Percentiles rank a stretch among this genome's conserved stretches.
phyloP scores from a whole-genome alignment of 106 monocot species.

The Hemerocallis citrina region DNA sequence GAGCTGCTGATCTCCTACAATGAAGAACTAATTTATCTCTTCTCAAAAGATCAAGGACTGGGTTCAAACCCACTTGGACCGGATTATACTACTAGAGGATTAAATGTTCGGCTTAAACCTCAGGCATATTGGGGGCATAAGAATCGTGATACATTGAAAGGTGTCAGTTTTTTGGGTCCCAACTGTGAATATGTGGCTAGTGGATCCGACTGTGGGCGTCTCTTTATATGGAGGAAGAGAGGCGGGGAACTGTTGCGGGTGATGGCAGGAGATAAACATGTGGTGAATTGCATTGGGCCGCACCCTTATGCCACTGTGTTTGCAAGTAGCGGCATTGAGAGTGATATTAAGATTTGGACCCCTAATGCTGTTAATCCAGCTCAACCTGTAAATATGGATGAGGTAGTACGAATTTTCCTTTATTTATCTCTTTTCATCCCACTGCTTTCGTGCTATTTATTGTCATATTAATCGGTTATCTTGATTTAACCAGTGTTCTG shows the following conservation, averaged over 20 bases:
- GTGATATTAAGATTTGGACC: constrained; percentile 76
- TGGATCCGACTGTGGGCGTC: constrained; percentile 85
- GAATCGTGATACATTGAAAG: constrained; percentile 69
- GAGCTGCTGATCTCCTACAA: constrained; percentile 78
- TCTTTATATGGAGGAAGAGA: constrained; percentile 90
- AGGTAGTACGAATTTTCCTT: constrained; percentile 40
- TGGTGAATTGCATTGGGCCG: constrained; percentile 80
- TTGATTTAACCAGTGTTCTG: not conserved
- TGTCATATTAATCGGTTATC: not conserved
- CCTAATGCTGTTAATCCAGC: constrained; percentile 43
- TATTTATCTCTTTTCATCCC: not conserved
- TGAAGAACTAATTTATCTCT: constrained; percentile 71
- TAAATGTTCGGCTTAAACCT: constrained; percentile 3
- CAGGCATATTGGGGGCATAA: constrained; percentile 51
- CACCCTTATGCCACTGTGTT: constrained; percentile 54
- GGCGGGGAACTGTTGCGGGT: constrained; percentile 62
- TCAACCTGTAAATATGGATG: constrained; percentile 30
- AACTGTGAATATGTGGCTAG: constrained; percentile 79
- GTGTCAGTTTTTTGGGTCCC: constrained; percentile 77
- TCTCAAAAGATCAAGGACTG: constrained; percentile 43
- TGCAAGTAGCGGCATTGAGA: constrained; percentile 84
- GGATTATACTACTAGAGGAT: not conserved
- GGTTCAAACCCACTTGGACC: constrained; percentile 20
- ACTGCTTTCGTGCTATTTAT: not conserved
- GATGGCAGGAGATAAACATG: constrained; percentile 58